Percentiles rank a stretch among this genome's conserved stretches.
phyloP scores from a whole-genome alignment of 805 yeast species.

The Metschnikowia gelsemii region DNA sequence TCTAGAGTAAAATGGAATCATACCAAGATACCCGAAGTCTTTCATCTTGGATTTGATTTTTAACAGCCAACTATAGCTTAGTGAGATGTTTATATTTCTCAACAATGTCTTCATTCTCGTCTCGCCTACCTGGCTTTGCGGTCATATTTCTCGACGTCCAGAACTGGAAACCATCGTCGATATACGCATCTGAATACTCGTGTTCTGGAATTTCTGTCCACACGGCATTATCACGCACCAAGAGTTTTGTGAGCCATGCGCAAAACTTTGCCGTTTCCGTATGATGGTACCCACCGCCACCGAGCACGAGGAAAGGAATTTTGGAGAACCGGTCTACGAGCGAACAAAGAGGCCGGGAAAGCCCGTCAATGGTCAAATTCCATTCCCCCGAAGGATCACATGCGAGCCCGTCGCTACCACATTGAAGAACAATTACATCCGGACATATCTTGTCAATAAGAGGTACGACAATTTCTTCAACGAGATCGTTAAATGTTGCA shows the following conservation, averaged over 20 bases:
- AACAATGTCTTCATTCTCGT: conserved; percentile 26
- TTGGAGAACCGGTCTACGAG: conserved; percentile 1
- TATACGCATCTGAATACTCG: conserved; percentile 41
- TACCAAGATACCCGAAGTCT: too few species aligned
- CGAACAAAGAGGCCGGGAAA: conserved; percentile 33
- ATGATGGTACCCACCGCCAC: conserved; percentile 79
- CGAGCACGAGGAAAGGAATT: conserved; percentile 50
- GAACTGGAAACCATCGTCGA: conserved; percentile 46
- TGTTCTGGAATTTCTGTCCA: conserved; percentile 57
- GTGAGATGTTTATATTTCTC: too few species aligned
- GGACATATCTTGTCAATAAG: conserved; percentile 41
- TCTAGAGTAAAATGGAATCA: too few species aligned
- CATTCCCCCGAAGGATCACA: conserved; percentile 65
- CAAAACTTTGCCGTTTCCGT: conserved; percentile 62
- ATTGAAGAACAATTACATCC: conserved; percentile 57
- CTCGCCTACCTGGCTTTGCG: conserved; percentile 27
- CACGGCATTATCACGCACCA: conserved; percentile 21
- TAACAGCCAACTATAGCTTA: too few species aligned
- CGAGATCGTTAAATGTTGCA: conserved; percentile 34
- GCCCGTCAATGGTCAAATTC: conserved; percentile 61
- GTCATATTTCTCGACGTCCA: conserved; percentile 40
- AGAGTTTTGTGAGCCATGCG: conserved; percentile 41
- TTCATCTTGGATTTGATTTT: too few species aligned
- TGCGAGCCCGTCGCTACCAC: conserved; percentile 75
- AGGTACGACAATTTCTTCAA: conserved; percentile 45